These are phyloP conservation scores for Penicillium sp. DNA, from an alignment of 2,329 filamentous ascomycete species.

Conservation along the genomic window DNA sequence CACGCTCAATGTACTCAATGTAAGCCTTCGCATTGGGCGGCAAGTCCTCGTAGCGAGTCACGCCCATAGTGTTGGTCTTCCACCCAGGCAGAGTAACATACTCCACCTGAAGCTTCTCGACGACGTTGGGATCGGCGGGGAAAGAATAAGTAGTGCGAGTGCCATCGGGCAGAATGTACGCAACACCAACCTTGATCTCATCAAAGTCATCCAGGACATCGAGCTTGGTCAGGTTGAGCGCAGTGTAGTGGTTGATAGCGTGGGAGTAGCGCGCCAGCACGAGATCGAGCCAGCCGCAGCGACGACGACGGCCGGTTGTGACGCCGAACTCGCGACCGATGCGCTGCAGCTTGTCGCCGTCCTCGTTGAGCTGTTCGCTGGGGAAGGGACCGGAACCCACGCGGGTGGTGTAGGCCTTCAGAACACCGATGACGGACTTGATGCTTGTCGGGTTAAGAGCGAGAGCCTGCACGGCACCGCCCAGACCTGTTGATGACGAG, in stretches of 20 bases:
- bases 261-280: conserved; percentile 61
- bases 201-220: conserved; percentile 62
- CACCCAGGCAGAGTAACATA: conserved; percentile 60
- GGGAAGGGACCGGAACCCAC: conserved; percentile 60
- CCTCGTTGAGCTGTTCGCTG: conserved; percentile 55
- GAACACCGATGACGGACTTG: conserved; percentile 57
- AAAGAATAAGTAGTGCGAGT: conserved; percentile 50
- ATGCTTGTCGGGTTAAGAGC: conserved; percentile 56
- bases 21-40: conserved; percentile 57
- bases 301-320: conserved; percentile 57
- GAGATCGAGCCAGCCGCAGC: conserved; percentile 63
- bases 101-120: conserved; percentile 52
- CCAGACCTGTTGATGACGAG: conserved; percentile 46
- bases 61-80: conserved; percentile 57
- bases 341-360: conserved; percentile 54
- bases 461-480: conserved; percentile 54
- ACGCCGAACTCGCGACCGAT: conserved; percentile 55
- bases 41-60: conserved; percentile 54
- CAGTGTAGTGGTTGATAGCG: conserved; percentile 50
- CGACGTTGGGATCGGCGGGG: conserved; percentile 52
- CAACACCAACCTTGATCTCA: conserved; percentile 57
- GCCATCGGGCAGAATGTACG: conserved; percentile 52
- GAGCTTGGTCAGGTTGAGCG: conserved; percentile 61
- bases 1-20: conserved; percentile 57
- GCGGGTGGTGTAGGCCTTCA: conserved; percentile 62